Evolutionary conservation across 345 rosid species (phyloP).

Genomic region (Acer negundo): DNA sequence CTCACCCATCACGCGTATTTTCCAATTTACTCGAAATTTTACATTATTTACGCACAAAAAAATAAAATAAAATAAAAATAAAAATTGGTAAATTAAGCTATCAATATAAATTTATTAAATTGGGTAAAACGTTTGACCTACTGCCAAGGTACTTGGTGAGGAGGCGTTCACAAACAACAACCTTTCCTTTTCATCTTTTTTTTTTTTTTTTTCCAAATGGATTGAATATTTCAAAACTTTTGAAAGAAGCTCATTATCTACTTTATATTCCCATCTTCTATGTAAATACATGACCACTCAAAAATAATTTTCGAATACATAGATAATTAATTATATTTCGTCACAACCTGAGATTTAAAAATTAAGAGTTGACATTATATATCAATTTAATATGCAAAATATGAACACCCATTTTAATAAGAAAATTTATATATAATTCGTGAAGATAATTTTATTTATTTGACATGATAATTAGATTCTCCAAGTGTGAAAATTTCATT

Average conservation of each 20-base stretch:
- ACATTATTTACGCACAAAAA: too few relatives aligned
- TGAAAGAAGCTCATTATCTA: neutral
- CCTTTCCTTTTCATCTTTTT: neutral
- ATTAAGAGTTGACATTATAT: slow-evolving; percentile 12
- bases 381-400: neutral
- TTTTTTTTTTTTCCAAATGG: neutral
- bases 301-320: neutral
- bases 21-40: too few relatives aligned
- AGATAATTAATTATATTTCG: neutral
- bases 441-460: neutral
- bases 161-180: neutral
- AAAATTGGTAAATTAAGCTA: neutral
- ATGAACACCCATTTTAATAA: too few relatives aligned
- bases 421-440: too few relatives aligned
- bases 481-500: neutral
- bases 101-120: neutral
- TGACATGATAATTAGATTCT: neutral
- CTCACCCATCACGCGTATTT: too few relatives aligned
- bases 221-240: neutral
- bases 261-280: slow-evolving; percentile 1
- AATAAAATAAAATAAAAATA: too few relatives aligned
- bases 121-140: neutral
- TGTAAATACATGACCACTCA: neutral
- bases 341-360: neutral
- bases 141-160: neutral